Evolutionary conservation across 179 eudicot species (phyloP).

Genomic region (Spergularia azorica): DNA sequence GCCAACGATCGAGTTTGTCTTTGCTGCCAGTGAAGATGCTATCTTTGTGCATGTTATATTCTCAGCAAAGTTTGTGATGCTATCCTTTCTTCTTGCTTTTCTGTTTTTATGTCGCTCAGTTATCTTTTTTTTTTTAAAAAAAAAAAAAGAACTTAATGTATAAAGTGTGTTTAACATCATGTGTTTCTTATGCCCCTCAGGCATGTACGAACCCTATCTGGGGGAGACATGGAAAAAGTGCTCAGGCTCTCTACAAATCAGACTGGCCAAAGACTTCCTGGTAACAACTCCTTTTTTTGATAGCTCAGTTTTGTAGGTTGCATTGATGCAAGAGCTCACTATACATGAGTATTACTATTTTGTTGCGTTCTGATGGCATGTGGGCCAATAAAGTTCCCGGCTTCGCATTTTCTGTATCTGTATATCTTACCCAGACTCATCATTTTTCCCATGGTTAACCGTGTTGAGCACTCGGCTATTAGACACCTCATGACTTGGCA

Average conservation of each 20-base stretch:
- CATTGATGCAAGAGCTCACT: background rate
- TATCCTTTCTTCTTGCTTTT: constrained; percentile 7
- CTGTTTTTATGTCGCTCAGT: background rate
- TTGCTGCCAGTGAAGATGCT: constrained; percentile 91
- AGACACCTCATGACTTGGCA: background rate
- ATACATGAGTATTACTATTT: background rate
- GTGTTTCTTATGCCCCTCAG: constrained; percentile 34
- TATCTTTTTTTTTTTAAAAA: background rate
- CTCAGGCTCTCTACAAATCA: constrained; percentile 50
- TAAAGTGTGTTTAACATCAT: background rate
- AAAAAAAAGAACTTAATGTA: background rate
- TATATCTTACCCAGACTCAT: background rate
- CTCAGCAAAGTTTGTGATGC: constrained; percentile 71
- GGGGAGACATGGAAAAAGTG: constrained; percentile 75
- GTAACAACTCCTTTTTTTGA: constrained; percentile 35
- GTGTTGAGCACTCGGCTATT: background rate
- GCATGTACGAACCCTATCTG: constrained; percentile 75
- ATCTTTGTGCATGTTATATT: constrained; percentile 80
- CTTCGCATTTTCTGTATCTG: background rate
- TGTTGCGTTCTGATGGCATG: background rate
- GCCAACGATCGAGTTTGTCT: constrained; percentile 80
- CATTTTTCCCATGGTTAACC: background rate
- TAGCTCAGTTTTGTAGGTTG: background rate
- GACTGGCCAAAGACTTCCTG: constrained; percentile 63
- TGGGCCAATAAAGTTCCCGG: background rate